A percentile compares a stretch with the other conserved stretches of the same genome.
Evolutionary conservation across 2,329 filamentous ascomycete genomes (phyloP).

Genomic region (Exophiala alcalophila): DNA sequence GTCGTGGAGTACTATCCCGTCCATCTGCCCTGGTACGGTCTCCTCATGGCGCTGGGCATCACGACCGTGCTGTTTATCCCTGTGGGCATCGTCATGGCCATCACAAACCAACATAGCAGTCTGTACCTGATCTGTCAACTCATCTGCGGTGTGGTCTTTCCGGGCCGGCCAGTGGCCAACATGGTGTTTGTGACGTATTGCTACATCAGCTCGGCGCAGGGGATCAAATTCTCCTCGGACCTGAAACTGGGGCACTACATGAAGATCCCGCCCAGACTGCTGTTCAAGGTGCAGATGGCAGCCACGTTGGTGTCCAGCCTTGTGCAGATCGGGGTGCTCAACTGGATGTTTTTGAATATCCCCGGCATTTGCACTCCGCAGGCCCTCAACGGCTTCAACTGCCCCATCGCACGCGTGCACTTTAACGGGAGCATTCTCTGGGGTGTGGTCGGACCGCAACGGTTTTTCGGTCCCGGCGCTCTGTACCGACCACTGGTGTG

Average conservation of each 20-base stretch:
- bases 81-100: conserved; percentile 89
- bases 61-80: conserved; percentile 82
- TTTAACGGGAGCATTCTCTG: conserved; percentile 89
- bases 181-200: conserved; percentile 94
- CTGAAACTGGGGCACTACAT: conserved; percentile 69
- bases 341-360: conserved; percentile 84
- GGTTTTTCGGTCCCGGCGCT: conserved; percentile 75
- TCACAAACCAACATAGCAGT: conserved; percentile 84
- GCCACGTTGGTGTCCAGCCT: conserved; percentile 67
- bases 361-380: conserved; percentile 71
- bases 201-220: conserved; percentile 84
- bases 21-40: conserved; percentile 81
- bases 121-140: conserved; percentile 85
- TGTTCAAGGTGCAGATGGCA: conserved; percentile 58
- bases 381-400: conserved; percentile 84
- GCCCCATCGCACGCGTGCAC: conserved; percentile 80
- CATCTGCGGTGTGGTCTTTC: conserved; percentile 77
- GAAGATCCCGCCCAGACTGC: conserved; percentile 60
- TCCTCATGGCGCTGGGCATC: conserved; percentile 73
- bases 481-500: conserved; percentile 75
- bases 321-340: conserved; percentile 79
- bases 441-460: conserved; percentile 78
- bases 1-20: conserved; percentile 81
- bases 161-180: conserved; percentile 80
- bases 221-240: conserved; percentile 83